phyloP scores from a whole-genome alignment of 306 rosid species.

The Cicer bijugum region DNA sequence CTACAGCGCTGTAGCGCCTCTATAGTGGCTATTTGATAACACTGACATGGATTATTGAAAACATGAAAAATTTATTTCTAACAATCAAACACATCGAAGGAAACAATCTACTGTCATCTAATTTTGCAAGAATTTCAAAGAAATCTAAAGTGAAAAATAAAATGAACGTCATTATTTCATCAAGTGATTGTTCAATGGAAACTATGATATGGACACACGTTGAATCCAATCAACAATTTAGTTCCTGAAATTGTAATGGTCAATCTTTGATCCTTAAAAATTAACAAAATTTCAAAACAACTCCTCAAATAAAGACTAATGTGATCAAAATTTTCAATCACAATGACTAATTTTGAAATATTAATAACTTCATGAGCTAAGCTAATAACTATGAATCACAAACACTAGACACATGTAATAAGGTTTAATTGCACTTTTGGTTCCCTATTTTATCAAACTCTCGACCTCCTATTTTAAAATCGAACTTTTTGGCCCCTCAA shows the following conservation, averaged over 20 bases:
- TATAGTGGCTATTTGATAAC: too few relatives aligned
- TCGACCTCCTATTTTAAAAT: too few relatives aligned
- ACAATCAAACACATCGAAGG: background rate
- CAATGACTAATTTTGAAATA: too few relatives aligned
- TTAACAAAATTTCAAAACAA: background rate
- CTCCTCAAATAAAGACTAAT: background rate
- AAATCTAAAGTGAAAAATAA: background rate
- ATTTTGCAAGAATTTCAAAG: background rate
- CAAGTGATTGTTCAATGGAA: constrained; percentile 2
- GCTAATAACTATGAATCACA: too few relatives aligned
- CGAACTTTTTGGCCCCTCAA: too few relatives aligned
- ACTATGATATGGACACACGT: background rate
- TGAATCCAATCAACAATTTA: background rate
- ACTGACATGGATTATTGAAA: too few relatives aligned
- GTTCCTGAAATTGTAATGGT: background rate
- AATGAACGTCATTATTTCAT: background rate
- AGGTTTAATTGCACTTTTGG: too few relatives aligned
- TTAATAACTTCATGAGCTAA: too few relatives aligned
- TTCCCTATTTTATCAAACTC: too few relatives aligned
- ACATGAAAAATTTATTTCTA: background rate
- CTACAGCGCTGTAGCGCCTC: too few relatives aligned
- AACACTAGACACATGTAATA: too few relatives aligned
- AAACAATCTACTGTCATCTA: background rate
- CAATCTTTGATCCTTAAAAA: background rate
- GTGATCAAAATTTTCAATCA: background rate